Conservation (phyloP, 352 stramenopile genomes). For the Globisporangium camurandrum region DNA sequence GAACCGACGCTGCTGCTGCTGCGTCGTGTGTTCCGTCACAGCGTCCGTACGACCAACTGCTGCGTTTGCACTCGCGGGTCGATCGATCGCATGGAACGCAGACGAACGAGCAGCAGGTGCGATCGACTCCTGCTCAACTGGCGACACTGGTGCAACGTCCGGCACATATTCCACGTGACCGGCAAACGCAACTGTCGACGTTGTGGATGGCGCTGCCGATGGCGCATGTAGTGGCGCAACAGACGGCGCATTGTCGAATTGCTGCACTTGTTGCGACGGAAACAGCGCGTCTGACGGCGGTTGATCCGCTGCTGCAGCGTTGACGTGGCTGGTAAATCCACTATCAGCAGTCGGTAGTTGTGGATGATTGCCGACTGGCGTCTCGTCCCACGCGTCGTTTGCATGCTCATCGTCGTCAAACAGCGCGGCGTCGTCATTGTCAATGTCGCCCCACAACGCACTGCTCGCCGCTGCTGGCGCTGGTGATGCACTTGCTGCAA, state of each 20-base stretch:
- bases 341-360: no score
- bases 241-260: no score
- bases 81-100: not conserved
- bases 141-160: not conserved
- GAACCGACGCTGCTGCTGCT: conserved; percentile 1
- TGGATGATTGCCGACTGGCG: conserved; percentile 12
- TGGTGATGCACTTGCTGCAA: no score
- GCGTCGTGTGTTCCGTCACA: no score
- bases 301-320: no score
- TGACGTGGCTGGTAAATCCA: no score
- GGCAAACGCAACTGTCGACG: conserved; percentile 2
- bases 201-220: not conserved
- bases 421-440: conserved; percentile 35
- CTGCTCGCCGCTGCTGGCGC: conserved; percentile 15
- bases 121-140: conserved; percentile 3
- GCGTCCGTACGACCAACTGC: no score
- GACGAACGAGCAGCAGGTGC: conserved; percentile 1
- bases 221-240: not conserved
- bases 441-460: conserved; percentile 55
- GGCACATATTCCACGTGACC: not conserved
- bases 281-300: no score
- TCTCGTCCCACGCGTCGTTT: conserved; percentile 28
- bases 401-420: conserved; percentile 55
- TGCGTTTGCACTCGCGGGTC: no score
- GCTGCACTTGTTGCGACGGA: no score